These are phyloP conservation scores for Sclerotinia minor DNA, from an alignment of 2,329 filamentous ascomycete species.

Conservation along the genomic window DNA sequence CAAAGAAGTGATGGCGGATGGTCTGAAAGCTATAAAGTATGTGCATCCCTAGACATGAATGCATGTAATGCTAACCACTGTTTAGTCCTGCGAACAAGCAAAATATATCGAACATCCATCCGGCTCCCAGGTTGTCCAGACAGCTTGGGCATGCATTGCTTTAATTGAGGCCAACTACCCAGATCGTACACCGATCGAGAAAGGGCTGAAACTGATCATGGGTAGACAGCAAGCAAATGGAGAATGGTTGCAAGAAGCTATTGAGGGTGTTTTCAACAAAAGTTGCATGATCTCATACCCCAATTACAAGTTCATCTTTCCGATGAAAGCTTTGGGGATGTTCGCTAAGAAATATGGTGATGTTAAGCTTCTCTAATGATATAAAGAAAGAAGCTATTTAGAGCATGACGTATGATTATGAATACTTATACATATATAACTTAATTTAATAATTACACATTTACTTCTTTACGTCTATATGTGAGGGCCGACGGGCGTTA, in stretches of 20 bases:
- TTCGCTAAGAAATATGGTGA: slow-evolving; percentile 47
- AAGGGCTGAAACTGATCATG: slow-evolving; percentile 80
- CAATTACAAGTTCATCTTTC: slow-evolving; percentile 97
- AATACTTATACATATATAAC: neutral
- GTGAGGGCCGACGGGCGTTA: too few relatives aligned
- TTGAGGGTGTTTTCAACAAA: slow-evolving; percentile 98
- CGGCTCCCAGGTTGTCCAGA: slow-evolving; percentile 88
- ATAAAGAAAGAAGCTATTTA: neutral
- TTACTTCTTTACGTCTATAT: neutral
- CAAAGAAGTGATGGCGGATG: slow-evolving; percentile 91
- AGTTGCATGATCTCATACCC: slow-evolving; percentile 99
- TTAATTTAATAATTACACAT: slow-evolving; percentile 2
- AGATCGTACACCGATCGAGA: slow-evolving; percentile 68
- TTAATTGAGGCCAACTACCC: slow-evolving; percentile 83
- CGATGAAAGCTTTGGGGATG: slow-evolving; percentile 90
- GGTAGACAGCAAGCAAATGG: slow-evolving; percentile 81
- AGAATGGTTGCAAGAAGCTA: slow-evolving; percentile 92
- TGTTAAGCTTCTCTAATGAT: slow-evolving; percentile 29
- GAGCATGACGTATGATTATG: neutral
- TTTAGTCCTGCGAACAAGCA: slow-evolving; percentile 71
- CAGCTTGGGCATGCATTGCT: slow-evolving; percentile 83
- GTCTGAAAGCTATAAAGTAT: slow-evolving; percentile 87
- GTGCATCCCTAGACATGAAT: slow-evolving; percentile 18
- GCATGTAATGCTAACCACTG: slow-evolving; percentile 25
- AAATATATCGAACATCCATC: slow-evolving; percentile 72